Base-by-base conservation (phyloP, 2,329 filamentous ascomycete genomes). In the Hymenoscyphus scutula region DNA sequence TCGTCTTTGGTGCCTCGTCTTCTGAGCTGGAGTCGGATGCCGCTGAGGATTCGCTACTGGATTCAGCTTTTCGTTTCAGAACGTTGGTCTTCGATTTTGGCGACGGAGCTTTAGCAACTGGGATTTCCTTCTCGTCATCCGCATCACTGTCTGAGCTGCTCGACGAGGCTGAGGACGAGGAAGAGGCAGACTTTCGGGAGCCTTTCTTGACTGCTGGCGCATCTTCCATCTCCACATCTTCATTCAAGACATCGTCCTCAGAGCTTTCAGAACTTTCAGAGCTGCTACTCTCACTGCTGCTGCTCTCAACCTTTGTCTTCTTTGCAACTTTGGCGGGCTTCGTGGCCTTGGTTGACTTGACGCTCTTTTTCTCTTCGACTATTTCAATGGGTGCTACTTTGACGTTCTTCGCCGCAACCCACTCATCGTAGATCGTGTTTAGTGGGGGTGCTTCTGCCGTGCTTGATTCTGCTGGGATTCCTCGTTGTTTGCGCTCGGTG, bases 41-140 rank as follows among this genome's bases (percentile, higher is more conserved):
- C 1, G 69, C 70, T 25, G 75, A 74, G 0, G 76, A 76, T 15
- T 73, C 73, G 51, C 74, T 75, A 66, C 74, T 77, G 19, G 73
- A 68, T 70, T 77, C 75, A 7, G 83, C 83, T 77, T 85, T 84
- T 41, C 84, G 80, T 71, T 89, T 88, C 63, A 83, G 71, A 1
- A 76, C 76, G 32, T 82, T 81, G 58, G 70, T 65, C 53, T 73
- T 75, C 34, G 64, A 65, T 61, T 71, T 73, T 51, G 69, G 65
- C 19, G 66, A 66, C 54, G 67, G 37, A 51, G 62, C 55, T 64
- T 74, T 75, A 15, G 61, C 62, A 29, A 65, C 61, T 45, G 71
- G 64, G 5, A 65, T 62, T 61, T 81, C 78, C 38, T 78, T 76
- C 67, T 82, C 80, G 62, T 81, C 79, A 62, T 82, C 80, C 7